Conservation (phyloP, 2,329 filamentous ascomycete species). For the Aphanoascus verrucosus region DNA sequence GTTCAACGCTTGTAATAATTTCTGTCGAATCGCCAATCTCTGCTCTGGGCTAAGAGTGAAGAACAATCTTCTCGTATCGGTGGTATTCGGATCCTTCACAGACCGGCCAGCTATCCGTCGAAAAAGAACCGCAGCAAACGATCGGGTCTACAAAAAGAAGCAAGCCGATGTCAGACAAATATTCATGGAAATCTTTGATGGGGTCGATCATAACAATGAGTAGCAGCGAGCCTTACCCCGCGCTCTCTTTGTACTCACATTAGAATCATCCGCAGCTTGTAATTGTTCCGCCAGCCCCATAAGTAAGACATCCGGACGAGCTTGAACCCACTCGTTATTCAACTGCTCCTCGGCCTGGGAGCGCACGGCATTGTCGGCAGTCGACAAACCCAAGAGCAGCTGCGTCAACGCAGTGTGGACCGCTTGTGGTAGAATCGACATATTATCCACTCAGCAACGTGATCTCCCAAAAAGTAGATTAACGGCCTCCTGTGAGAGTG, state of each 20-base stretch:
- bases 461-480: background rate
- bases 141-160: conserved; percentile 54
- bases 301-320: conserved; percentile 73
- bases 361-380: conserved; percentile 75
- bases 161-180: conserved; percentile 12
- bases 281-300: conserved; percentile 94
- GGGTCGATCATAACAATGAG: background rate
- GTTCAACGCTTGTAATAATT: conserved; percentile 66
- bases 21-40: conserved; percentile 67
- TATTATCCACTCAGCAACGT: conserved; percentile 30
- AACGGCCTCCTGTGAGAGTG: background rate
- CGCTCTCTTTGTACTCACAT: conserved; percentile 44
- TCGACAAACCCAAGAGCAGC: conserved; percentile 80
- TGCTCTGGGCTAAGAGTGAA: conserved; percentile 65
- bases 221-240: background rate
- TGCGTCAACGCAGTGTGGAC: conserved; percentile 73
- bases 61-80: conserved; percentile 72
- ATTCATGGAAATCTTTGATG: background rate
- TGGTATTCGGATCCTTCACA: conserved; percentile 56
- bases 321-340: conserved; percentile 76
- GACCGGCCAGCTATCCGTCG: conserved; percentile 84
- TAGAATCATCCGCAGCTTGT: conserved; percentile 60
- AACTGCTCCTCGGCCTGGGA: conserved; percentile 82
- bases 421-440: conserved; percentile 80
- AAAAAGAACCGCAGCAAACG: conserved; percentile 89